Base-by-base conservation (phyloP, 2,329 filamentous ascomycete species). In the Sporothrix brunneoviolacea region DNA sequence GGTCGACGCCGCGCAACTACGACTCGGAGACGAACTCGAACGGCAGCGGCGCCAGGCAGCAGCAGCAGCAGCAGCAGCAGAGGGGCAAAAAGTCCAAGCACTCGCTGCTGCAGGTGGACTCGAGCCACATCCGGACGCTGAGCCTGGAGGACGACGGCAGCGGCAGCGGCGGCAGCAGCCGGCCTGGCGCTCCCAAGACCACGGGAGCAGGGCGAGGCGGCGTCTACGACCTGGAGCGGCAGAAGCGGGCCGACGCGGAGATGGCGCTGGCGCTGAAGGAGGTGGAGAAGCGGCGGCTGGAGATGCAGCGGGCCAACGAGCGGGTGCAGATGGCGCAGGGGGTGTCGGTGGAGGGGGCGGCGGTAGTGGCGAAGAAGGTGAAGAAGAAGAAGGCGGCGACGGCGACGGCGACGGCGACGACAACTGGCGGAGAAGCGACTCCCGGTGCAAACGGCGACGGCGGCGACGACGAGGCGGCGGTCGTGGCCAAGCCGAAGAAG, bases 261-360 rank as follows among this genome's bases (percentile, higher is more conserved):
- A 95, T 96, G 88, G 82, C 81, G 39, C 82, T 82, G 61, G 93
- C 91, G 8, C 82, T 96, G 74, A 84, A 84, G 64, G 88, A 96
- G 65, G 87, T 98, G 3, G 91, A 97, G 70, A 76, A 83, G 46
- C 70, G 94, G 53, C 76, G 93, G 47, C 72, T 96, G 51, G 88
- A 95, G 68, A 95, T 97, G 90, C 87, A 91, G 68, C 73, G 86
- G 51, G 84, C 83, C 33, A 87, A 84, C 60, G 87, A 91, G 68
- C 73, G 85, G 50, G 83, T 91, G 33, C 78, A 86, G 58, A 79
- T 84, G 18, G 82, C 83, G 19, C 79, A 83, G 59, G 83, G 83
- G n/a, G 79, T 84, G 24, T 75, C 80, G 41, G 73, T 70, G 3
- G 84, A 86, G 60, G 83, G 82, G 1, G 79, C 76, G 0, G 75